Evolutionary conservation across 441 rosid species (phyloP), one percentile per base, ranked within the genome.

Genomic region (Brassica hybrid): DNA sequence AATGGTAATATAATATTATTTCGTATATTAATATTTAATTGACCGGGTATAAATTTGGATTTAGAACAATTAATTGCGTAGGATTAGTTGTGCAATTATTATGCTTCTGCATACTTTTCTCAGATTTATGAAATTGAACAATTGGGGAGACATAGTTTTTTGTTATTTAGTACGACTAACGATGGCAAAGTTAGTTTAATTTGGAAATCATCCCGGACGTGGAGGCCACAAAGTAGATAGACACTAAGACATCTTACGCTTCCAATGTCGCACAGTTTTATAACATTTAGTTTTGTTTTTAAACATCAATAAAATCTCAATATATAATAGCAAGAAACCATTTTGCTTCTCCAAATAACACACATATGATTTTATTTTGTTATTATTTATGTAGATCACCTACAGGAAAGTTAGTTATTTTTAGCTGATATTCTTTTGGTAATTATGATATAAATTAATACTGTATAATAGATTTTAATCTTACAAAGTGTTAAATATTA

Each of bases 31-130:
- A 8, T 7, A 54, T 6, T 17, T 41, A 65, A 30, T 16, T 36
- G 64, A 57, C 8, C 23, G 52, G 2, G 5, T 58, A 38, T 25
- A 2, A 23, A 27, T 27, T 27, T 27, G 4, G 30, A 27, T 27
- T 27, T 27, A 27, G 30, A 27, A 27, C 30, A 27, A 27, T 57
- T 57, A 9, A 8, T 19, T 56, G 60, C 12, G 45, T 38, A 66
- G n/a, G 77, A 38, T 21, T 73, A 52, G 13, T 63, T 25, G 57
- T 38, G n/a, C 2, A 36, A 54, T 54, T 54, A 17, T 45, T 72
- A 73, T 36, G 54, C 5, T 65, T 34, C 17, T 38, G 30, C 48
- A 48, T 45, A 19, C 13, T 16, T 45, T 73, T n/a, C n/a, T 64
- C 38, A 5, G 17, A 34, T 2, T 60, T 36, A 18, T 19, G 18